A percentile compares a stretch with the other conserved stretches of the same genome.
phyloP scores from a whole-genome alignment of 106 monocot species.

The Allium fistulosum region DNA sequence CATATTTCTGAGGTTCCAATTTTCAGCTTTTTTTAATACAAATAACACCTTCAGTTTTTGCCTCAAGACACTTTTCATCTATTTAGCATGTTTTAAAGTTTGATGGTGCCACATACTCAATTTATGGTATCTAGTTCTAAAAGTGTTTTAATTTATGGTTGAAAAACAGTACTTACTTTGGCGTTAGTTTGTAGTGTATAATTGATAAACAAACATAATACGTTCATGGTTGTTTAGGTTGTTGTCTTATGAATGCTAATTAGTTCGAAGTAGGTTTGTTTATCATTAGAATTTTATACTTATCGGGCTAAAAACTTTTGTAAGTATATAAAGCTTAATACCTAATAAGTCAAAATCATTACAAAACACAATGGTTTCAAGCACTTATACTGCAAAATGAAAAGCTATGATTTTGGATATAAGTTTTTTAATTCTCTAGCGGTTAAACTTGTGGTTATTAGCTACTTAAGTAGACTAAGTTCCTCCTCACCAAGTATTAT shows the following conservation, averaged over 20 bases:
- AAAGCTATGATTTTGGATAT: too few relatives aligned
- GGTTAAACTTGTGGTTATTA: background rate
- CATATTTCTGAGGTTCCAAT: conserved; percentile 64
- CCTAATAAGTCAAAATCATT: too few relatives aligned
- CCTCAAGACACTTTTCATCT: background rate
- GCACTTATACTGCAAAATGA: too few relatives aligned
- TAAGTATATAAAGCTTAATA: too few relatives aligned
- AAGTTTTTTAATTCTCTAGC: background rate
- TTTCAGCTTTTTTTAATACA: too few relatives aligned
- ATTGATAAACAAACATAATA: background rate
- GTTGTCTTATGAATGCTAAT: background rate
- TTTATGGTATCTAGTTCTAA: too few relatives aligned
- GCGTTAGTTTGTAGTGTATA: background rate
- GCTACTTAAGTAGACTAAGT: background rate
- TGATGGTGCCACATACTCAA: too few relatives aligned
- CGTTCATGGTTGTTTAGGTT: too few relatives aligned
- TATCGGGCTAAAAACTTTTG: too few relatives aligned
- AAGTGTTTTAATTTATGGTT: background rate
- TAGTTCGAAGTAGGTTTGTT: background rate
- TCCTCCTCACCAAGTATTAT: too few relatives aligned
- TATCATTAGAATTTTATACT: background rate
- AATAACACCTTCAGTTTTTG: background rate
- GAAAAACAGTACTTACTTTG: background rate
- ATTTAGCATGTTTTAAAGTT: too few relatives aligned
- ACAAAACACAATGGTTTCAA: too few relatives aligned